Conservation (phyloP, 2,329 filamentous ascomycete genomes). For the Zopfia rhizophila region DNA sequence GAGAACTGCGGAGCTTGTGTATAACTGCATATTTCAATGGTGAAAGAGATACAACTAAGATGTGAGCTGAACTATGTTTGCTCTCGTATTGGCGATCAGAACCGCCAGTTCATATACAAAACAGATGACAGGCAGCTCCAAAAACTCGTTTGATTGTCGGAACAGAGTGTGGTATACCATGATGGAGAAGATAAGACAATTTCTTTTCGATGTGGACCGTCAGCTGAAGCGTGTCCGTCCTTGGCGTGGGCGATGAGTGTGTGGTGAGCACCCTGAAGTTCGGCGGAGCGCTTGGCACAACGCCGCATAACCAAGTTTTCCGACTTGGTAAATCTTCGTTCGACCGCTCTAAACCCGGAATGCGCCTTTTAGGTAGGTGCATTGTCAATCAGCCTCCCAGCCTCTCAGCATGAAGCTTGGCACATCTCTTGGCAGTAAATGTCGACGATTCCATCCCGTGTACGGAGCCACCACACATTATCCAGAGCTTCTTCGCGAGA, state of each 20-base stretch:
- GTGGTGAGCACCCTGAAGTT: constrained; percentile 44
- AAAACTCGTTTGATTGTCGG: no score
- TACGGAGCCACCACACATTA: no score
- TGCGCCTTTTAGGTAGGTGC: no score
- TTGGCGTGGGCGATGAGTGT: constrained; percentile 28
- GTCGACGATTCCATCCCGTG: constrained; percentile 4
- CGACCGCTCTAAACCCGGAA: neutral
- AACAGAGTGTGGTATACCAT: no score
- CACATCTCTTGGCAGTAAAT: constrained; percentile 20
- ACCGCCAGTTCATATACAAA: no score
- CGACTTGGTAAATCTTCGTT: constrained; percentile 9
- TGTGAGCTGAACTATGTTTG: neutral
- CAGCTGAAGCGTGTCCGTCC: no score
- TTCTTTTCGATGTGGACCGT: no score
- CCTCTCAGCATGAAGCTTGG: constrained; percentile 11
- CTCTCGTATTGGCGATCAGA: neutral
- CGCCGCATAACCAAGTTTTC: constrained; percentile 10
- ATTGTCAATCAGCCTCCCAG: no score
- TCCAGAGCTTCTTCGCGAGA: constrained; percentile 9
- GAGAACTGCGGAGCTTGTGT: constrained; percentile 6
- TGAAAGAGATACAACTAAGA: constrained; percentile 5
- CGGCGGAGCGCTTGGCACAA: constrained; percentile 17
- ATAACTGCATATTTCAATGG: constrained; percentile 25
- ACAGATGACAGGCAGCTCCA: no score
- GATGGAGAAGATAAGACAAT: no score